Conservation (phyloP, 768 basidiomycete species). For the Podaxis sp. region DNA sequence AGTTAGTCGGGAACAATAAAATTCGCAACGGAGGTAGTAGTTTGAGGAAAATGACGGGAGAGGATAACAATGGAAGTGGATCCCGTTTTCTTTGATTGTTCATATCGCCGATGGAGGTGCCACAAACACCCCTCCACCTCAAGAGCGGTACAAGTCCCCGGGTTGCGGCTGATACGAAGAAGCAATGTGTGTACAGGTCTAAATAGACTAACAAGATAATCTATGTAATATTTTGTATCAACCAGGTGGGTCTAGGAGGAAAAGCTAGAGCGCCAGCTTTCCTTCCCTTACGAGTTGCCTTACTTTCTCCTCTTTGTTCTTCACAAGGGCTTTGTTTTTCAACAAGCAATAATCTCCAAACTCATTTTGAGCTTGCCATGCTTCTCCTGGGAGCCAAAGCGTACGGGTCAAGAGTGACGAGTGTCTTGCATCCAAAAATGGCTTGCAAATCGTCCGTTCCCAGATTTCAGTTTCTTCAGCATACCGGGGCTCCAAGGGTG, state of each 20-base stretch:
- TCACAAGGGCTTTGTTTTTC: slow-evolving; percentile 49
- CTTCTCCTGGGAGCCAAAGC: slow-evolving; percentile 74
- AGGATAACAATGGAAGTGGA: slow-evolving; percentile 39
- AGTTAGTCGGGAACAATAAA: slow-evolving; percentile 35
- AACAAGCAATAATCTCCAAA: slow-evolving; percentile 93
- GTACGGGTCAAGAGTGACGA: slow-evolving; percentile 72
- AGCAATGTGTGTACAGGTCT: neutral
- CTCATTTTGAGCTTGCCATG: slow-evolving; percentile 67
- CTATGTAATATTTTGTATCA: neutral
- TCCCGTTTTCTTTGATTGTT: slow-evolving; percentile 14
- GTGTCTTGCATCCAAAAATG: slow-evolving; percentile 80
- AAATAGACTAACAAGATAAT: neutral
- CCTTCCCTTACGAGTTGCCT: slow-evolving; percentile 15
- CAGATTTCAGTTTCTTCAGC: slow-evolving; percentile 61
- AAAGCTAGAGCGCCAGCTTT: neutral
- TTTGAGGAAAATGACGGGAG: slow-evolving; percentile 34
- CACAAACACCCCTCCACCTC: neutral
- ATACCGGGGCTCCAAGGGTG: slow-evolving; percentile 78
- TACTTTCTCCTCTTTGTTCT: slow-evolving; percentile 31
- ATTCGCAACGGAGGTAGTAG: slow-evolving; percentile 47
- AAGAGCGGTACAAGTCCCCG: neutral
- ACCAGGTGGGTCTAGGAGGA: neutral
- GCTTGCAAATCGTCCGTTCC: slow-evolving; percentile 78
- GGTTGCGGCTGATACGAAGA: neutral
- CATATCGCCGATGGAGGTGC: neutral